phyloP scores from a whole-genome alignment of 164 flowering plant species.

The Umbilicus rupestris region DNA sequence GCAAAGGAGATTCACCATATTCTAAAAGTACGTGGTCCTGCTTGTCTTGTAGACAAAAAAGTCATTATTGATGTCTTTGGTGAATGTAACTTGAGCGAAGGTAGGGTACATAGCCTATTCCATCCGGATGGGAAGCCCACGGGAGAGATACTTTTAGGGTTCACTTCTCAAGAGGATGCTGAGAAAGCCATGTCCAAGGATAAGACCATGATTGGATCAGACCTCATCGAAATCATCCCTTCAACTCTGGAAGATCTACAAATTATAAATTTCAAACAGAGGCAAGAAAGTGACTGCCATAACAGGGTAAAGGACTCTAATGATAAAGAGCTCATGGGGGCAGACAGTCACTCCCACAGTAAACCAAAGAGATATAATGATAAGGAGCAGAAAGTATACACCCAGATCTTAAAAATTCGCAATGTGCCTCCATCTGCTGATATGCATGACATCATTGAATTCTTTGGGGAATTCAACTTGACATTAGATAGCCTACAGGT shows the following conservation, averaged over 20 bases:
- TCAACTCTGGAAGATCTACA: constrained; percentile 1
- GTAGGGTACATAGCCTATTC: not conserved
- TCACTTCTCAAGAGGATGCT: constrained; percentile 7
- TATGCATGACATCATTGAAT: constrained; percentile 55
- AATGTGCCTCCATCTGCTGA: constrained; percentile 78
- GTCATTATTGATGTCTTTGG: not conserved
- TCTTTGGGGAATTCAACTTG: constrained; percentile 55
- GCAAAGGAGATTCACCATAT: not conserved
- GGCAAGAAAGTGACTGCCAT: not conserved
- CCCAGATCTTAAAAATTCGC: constrained; percentile 66
- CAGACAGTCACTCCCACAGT: not conserved
- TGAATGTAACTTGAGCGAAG: constrained; percentile 1
- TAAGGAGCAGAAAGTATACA: constrained; percentile 65
- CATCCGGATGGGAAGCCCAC: constrained; percentile 7
- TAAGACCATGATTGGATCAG: constrained; percentile 5
- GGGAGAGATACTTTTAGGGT: constrained; percentile 1
- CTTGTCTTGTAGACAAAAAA: not conserved
- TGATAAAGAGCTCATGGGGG: constrained; percentile 29
- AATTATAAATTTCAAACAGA: not conserved
- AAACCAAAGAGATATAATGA: not conserved
- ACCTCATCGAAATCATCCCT: constrained; percentile 4
- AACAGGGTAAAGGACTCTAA: not conserved
- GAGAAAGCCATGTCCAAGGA: constrained; percentile 8
- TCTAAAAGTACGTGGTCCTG: constrained; percentile 2
- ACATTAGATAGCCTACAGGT: constrained; percentile 55